phyloP scores from a whole-genome alignment of 495 filamentous ascomycete genomes.

The Beverwykella pulmonaria region DNA sequence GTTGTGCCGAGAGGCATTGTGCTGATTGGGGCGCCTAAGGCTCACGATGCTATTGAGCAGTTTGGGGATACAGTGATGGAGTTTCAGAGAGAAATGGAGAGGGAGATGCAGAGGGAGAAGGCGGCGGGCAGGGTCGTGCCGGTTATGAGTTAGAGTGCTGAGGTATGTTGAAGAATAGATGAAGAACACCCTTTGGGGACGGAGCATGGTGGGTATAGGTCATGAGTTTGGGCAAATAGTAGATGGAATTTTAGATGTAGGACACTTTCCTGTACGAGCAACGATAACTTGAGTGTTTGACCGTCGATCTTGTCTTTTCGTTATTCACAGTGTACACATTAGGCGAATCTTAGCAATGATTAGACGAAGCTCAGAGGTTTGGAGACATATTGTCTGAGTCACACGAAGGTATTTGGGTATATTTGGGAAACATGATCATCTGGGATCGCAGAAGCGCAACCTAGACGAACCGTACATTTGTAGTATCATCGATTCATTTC shows the following conservation, averaged over 20 bases:
- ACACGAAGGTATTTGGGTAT: slow-evolving; percentile 14
- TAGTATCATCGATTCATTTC: slow-evolving; percentile 34
- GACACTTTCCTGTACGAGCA: too few relatives aligned
- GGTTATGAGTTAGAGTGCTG: slow-evolving; percentile 13
- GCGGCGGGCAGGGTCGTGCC: slow-evolving; percentile 12
- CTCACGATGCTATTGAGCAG: slow-evolving; percentile 60
- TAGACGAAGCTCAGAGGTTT: neutral
- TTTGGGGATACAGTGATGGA: slow-evolving; percentile 50
- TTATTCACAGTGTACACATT: too few relatives aligned
- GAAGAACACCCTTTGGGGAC: too few relatives aligned
- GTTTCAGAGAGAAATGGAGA: slow-evolving; percentile 40
- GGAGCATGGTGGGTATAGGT: too few relatives aligned
- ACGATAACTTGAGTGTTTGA: too few relatives aligned
- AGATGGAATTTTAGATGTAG: too few relatives aligned
- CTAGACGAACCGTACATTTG: slow-evolving; percentile 18
- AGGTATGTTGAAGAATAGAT: neutral
- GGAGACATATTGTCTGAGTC: neutral
- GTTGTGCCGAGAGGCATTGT: slow-evolving; percentile 72
- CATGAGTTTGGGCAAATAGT: too few relatives aligned
- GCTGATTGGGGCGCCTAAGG: slow-evolving; percentile 75
- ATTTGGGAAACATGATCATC: slow-evolving; percentile 11
- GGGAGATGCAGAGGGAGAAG: slow-evolving; percentile 37
- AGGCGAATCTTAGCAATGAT: neutral
- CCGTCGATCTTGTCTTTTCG: too few relatives aligned
- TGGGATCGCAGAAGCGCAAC: slow-evolving; percentile 4